A percentile compares a stretch with the other conserved stretches of the same genome.
Conservation (phyloP, 2,329 filamentous ascomycete species). For the Penicillium sp. region DNA sequence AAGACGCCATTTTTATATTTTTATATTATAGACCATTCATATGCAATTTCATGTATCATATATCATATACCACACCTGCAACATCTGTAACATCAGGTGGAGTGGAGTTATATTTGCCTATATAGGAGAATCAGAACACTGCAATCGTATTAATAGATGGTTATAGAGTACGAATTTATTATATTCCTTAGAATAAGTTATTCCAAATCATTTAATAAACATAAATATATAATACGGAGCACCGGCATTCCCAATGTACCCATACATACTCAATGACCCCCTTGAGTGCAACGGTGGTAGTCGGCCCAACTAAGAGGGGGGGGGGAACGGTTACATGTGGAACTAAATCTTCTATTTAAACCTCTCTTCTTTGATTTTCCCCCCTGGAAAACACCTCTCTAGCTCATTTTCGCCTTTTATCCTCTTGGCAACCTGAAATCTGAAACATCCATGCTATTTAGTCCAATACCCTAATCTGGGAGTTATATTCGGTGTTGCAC, state of each 20-base stretch:
- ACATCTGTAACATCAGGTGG: neutral
- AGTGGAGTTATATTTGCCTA: neutral
- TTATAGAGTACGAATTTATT: neutral
- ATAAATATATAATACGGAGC: neutral
- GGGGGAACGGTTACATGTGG: constrained; percentile 29
- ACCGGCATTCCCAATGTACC: constrained; percentile 15
- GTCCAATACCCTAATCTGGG: neutral
- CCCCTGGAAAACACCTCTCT: neutral
- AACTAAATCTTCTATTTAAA: constrained; percentile 17
- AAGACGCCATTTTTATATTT: neutral
- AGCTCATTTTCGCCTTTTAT: neutral
- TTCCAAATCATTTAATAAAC: neutral
- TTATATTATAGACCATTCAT: too few relatives aligned
- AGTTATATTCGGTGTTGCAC: neutral
- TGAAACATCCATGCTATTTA: constrained; percentile 2
- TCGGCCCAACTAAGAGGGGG: constrained; percentile 13
- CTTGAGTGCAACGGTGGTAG: constrained; percentile 33
- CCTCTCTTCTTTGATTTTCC: neutral
- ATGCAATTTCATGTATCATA: too few relatives aligned
- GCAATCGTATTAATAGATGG: neutral
- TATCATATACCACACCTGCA: neutral
- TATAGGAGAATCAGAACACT: neutral
- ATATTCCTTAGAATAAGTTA: neutral
- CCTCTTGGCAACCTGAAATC: neutral
- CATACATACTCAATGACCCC: constrained; percentile 24